Evolutionary conservation across 129 eudicot genomes (phyloP).

Genomic region (Silybum marianum): DNA sequence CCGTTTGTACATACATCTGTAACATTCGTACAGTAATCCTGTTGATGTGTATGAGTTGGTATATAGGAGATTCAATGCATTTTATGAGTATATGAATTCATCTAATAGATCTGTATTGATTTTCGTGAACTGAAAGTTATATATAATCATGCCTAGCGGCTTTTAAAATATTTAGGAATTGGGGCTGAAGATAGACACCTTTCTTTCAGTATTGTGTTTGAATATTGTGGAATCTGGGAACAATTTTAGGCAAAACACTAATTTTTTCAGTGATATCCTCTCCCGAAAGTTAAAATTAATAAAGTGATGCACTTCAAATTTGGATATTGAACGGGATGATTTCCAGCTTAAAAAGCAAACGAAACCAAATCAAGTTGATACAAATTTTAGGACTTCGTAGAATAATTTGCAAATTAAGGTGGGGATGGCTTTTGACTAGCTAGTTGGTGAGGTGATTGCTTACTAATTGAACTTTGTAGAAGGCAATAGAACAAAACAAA

Average conservation of each 20-base stretch:
- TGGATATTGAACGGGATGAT: neutral
- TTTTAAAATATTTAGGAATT: neutral
- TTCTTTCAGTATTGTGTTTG: neutral
- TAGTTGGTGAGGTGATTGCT: neutral
- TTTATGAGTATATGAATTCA: neutral
- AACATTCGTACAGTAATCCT: neutral
- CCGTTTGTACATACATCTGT: conserved; percentile 1
- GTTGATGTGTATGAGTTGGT: neutral
- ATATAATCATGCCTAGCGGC: neutral
- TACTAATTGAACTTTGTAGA: conserved; percentile 1
- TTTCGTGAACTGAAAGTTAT: neutral
- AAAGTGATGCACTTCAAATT: neutral
- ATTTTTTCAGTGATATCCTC: neutral
- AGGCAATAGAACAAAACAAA: neutral
- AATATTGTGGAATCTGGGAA: neutral
- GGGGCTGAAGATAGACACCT: neutral
- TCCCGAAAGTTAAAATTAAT: neutral
- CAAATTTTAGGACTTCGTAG: neutral
- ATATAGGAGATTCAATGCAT: neutral
- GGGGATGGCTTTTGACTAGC: neutral
- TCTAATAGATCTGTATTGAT: neutral
- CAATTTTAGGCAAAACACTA: neutral
- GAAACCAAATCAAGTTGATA: neutral
- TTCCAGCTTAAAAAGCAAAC: neutral
- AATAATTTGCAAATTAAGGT: neutral